Conservation (phyloP, 108 stramenopile genomes). For the Skeletonema grethae region DNA sequence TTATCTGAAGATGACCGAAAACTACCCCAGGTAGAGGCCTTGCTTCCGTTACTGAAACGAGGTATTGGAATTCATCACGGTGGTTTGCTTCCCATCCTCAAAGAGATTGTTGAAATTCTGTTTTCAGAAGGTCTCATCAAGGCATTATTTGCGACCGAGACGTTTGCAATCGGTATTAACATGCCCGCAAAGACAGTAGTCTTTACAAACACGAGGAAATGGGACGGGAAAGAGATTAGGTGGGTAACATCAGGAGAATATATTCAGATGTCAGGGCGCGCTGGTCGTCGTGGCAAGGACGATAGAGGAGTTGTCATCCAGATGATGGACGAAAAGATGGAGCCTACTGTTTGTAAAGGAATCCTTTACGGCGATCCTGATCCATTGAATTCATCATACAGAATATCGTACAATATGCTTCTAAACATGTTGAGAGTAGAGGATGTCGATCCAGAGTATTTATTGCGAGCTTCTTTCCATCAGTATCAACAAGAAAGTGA, state of each 20-base stretch:
- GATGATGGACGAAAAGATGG: slow-evolving; percentile 99
- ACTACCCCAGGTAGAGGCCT: slow-evolving; percentile 94
- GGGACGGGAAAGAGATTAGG: slow-evolving; percentile 93
- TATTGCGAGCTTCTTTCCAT: slow-evolving; percentile 95
- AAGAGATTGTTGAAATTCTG: slow-evolving; percentile 99
- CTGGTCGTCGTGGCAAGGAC: slow-evolving; percentile 99
- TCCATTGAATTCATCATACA: slow-evolving; percentile 94
- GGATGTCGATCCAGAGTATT: slow-evolving; percentile 95
- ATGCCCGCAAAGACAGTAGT: slow-evolving; percentile 99
- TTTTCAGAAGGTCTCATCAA: slow-evolving; percentile 98
- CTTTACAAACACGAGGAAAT: slow-evolving; percentile 97
- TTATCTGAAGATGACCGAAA: slow-evolving; percentile 94
- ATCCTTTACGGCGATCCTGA: slow-evolving; percentile 96
- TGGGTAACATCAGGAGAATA: slow-evolving; percentile 95
- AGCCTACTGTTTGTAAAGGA: slow-evolving; percentile 93
- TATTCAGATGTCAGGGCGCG: slow-evolving; percentile 98
- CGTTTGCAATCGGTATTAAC: slow-evolving; percentile 99
- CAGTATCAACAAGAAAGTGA: slow-evolving; percentile 94
- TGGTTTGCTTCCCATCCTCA: slow-evolving; percentile 98
- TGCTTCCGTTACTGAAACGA: slow-evolving; percentile 94
- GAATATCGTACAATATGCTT: slow-evolving; percentile 99
- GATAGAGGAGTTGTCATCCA: slow-evolving; percentile 98
- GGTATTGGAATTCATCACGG: slow-evolving; percentile 99
- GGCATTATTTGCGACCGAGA: slow-evolving; percentile 97
- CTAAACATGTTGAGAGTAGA: slow-evolving; percentile 99